Evolutionary conservation across 2,329 filamentous ascomycete species (phyloP), one percentile per base, ranked within the genome.

Genomic region (Exserohilum turcica): DNA sequence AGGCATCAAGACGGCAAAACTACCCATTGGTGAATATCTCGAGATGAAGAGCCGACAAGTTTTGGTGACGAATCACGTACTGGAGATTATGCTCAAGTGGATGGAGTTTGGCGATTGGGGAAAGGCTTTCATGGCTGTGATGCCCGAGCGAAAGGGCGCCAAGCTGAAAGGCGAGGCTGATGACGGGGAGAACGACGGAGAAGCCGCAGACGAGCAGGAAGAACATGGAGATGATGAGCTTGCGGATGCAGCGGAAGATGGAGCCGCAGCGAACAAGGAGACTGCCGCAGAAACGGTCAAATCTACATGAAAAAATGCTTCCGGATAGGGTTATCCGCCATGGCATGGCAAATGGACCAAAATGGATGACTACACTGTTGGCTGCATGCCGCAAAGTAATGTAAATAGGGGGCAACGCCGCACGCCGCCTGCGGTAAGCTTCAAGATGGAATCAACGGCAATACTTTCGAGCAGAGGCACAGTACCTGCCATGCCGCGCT

Each of bases 1-100:
- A 57, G 90, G 90, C 0, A 85, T 99, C 64, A 88, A 88, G 59
- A 97, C 94, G 0, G 94, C 93, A 2, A 92, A 91, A 71, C 75
- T 99, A 49, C 94, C 94, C 0, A 97, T 99, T 65, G 91, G 92
- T n/a, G 87, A 97, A 58, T 97, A 91, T 74, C 88, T 99, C 80
- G 84, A 91, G 59, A 95, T 99, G 90, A 84, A 87, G 50, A 92
- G 89, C 65, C 85, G 94, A 28, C 86, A 88, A 64, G 90, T 99
- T 4, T 78, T 99, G 52, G 88, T 93, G 3, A 97, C 93, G 6
- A 99, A 97, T 70, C 94, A 99, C 69, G 94, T 99, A 1, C 85
- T 94, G 40, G 93, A 97, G 76, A 97, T 99, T 58, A 96, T 99
- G 91, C 78, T 96, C 39, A 87, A 86, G 61, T 99, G 92, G 92